Evolutionary conservation across 164 flowering plant genomes (phyloP).

Genomic region (Saururus chinensis): DNA sequence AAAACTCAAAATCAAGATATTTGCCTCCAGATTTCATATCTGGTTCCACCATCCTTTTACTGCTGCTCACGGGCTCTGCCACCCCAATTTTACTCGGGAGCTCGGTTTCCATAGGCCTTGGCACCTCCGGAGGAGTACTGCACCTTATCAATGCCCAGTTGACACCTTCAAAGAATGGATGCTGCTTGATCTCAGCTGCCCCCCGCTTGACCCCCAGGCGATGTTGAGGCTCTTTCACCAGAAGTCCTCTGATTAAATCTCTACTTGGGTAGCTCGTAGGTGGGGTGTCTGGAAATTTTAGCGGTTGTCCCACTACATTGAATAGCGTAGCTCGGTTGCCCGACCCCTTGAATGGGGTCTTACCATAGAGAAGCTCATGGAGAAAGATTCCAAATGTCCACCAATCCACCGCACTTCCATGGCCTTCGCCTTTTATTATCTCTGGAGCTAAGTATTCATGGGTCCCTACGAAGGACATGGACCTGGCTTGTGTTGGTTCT

Average conservation of each 20-base stretch:
- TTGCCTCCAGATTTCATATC: conserved; percentile 28
- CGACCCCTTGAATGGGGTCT: conserved; percentile 66
- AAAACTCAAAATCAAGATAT: conserved; percentile 30
- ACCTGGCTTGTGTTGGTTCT: conserved; percentile 62
- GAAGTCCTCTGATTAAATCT: conserved; percentile 47
- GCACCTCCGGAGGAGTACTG: conserved; percentile 50
- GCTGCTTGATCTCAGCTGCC: conserved; percentile 56
- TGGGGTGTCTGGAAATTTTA: conserved; percentile 59
- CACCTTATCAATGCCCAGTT: conserved; percentile 76
- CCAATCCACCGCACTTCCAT: conserved; percentile 85
- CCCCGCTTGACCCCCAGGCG: conserved; percentile 68
- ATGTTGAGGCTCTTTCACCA: conserved; percentile 57
- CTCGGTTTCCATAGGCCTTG: conserved; percentile 21
- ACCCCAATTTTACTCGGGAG: conserved; percentile 15
- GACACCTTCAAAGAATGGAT: conserved; percentile 70
- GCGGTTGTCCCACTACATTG: conserved; percentile 56
- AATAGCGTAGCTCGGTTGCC: conserved; percentile 59
- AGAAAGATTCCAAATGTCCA: conserved; percentile 79
- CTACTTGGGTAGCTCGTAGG: conserved; percentile 26
- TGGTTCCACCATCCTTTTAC: conserved; percentile 24
- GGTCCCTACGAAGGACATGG: conserved; percentile 83
- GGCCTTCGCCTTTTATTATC: conserved; percentile 74
- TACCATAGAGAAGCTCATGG: conserved; percentile 63
- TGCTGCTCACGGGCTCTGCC: conserved; percentile 14
- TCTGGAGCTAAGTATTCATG: conserved; percentile 81